Base-by-base conservation (phyloP, 1,139 yeast genomes). In the Candida sojae region DNA sequence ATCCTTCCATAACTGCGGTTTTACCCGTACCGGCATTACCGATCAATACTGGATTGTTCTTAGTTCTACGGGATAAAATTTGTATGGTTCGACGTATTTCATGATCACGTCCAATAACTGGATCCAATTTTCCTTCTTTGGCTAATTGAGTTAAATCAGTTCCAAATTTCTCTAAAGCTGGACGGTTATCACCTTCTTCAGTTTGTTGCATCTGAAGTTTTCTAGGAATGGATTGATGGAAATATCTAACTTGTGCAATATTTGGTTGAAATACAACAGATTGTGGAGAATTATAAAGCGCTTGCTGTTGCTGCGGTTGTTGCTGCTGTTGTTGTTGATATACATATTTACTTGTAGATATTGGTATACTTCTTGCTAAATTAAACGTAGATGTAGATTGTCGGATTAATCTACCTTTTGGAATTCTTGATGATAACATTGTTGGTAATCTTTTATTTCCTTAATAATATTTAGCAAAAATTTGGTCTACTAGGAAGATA, bases 21-120 rank as follows among this genome's bases (percentile, higher is more conserved):
- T 93, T 93, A 70, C 99, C 99, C 0, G 96, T 95, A 69, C 99
- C 99, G 0, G 99, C 98, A 55, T 88, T 84, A 53, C 98, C 99
- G 46, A 92, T 90, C 45, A 93, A 68, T 0, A 93, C 96, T 0
- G 98, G 98, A 62, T 93, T 93, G 62, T 92, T 92, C 66, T 93
- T 93, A 1, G 97, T 91, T 63, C 99, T 77, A 57, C 99, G 75
- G 0, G 97, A 89, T 43, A 93, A 71, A 46, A 93, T 91, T 64
- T 93, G 98, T 47, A 93, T 86, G 0, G 98, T 92, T 48, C 99
- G 75, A 50, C 93, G 79, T 50, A 93, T 93, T 62, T 93, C 99
- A 56, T 91, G 97, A 60, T 93, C 98, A 54, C 99, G 77, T 2
- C 99, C 99, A 60, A 93, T 93, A 29, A 93, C 98, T 0, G 99